Conservation (phyloP, 306 rosid species). For the Echinosophora koreensis region DNA sequence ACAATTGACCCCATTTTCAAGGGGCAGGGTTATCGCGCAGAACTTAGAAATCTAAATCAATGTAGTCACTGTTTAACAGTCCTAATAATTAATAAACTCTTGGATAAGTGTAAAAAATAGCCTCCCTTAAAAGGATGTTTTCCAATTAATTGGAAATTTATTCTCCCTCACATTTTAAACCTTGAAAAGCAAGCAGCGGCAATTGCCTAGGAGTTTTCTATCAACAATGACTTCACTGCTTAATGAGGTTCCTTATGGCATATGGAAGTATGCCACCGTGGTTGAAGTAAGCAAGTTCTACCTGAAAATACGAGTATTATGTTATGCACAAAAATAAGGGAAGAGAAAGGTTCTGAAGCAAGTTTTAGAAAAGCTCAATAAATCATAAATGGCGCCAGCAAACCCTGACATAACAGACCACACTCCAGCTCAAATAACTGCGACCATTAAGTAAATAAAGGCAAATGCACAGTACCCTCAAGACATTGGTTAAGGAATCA, state of each 20-base stretch:
- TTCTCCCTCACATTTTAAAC: conserved; percentile 49
- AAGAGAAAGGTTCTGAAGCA: background rate
- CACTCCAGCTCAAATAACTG: background rate
- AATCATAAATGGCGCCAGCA: background rate
- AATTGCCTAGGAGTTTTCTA: conserved; percentile 18
- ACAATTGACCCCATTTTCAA: conserved; percentile 30
- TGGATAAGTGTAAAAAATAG: conserved; percentile 36
- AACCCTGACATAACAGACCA: background rate
- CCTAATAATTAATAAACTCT: conserved; percentile 14
- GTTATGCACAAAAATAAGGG: background rate
- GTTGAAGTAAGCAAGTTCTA: conserved; percentile 85
- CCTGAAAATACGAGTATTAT: conserved; percentile 59
- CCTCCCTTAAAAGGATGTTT: conserved; percentile 41
- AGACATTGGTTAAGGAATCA: too few relatives aligned
- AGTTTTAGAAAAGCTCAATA: background rate
- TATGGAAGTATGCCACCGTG: conserved; percentile 95
- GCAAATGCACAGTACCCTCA: too few relatives aligned
- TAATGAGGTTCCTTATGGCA: conserved; percentile 70
- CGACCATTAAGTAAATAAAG: background rate
- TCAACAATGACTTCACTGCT: conserved; percentile 58
- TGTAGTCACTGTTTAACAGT: conserved; percentile 1
- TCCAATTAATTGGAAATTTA: conserved; percentile 43
- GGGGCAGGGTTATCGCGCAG: background rate
- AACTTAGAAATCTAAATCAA: conserved; percentile 3
- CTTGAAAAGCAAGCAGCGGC: conserved; percentile 1